Evolutionary conservation across 345 rosid species (phyloP).

Genomic region (Salix udensis): DNA sequence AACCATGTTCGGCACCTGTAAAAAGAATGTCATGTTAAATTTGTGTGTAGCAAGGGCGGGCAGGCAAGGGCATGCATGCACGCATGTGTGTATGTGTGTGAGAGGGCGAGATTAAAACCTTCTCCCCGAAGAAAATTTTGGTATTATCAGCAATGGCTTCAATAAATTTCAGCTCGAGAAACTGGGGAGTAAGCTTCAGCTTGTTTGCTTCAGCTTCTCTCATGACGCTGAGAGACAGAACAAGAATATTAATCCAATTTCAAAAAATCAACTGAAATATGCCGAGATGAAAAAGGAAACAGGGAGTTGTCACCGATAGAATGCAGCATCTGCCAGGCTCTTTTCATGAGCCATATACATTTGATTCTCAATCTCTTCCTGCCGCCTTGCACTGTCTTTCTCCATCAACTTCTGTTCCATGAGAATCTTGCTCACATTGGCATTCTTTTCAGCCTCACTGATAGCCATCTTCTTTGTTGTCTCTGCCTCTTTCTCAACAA

Average conservation of each 20-base stretch:
- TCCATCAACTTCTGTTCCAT: conserved; percentile 88
- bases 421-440: conserved; percentile 73
- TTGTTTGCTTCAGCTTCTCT: conserved; percentile 92
- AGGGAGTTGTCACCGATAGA: conserved; percentile 53
- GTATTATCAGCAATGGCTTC: conserved; percentile 83
- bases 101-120: conserved; percentile 37
- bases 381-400: conserved; percentile 70
- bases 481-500: conserved; percentile 90
- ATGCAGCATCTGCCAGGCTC: conserved; percentile 82
- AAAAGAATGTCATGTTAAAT: background rate
- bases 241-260: conserved; percentile 1
- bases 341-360: conserved; percentile 75
- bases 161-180: conserved; percentile 82
- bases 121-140: conserved; percentile 84
- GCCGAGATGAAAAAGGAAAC: background rate
- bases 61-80: background rate
- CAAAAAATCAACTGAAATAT: background rate
- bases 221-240: conserved; percentile 39
- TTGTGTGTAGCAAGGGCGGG: background rate
- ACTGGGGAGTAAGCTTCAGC: conserved; percentile 81
- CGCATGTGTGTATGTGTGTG: background rate
- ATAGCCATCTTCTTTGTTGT: conserved; percentile 79
- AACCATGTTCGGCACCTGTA: conserved; percentile 78
- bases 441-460: conserved; percentile 87
- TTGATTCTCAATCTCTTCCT: conserved; percentile 78